Evolutionary conservation across 441 rosid species (phyloP).

Genomic region (Metrosideros polymorpha): DNA sequence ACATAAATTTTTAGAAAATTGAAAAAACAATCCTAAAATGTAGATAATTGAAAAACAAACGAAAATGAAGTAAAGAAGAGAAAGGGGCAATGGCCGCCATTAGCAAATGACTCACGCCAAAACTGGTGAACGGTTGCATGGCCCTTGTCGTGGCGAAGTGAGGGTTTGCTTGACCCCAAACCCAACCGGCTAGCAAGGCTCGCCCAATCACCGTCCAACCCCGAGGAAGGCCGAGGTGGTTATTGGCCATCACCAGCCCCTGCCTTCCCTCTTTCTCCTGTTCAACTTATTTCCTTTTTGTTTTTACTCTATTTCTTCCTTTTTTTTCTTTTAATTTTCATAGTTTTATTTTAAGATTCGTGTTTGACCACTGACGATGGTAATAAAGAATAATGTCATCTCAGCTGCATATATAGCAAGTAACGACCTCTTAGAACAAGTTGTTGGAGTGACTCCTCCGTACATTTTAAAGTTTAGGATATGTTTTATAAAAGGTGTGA

Average conservation of each 20-base stretch:
- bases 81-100: not conserved
- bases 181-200: fast-evolving
- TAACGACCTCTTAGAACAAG: not conserved
- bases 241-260: not conserved
- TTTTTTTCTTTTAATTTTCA: not conserved
- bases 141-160: fast-evolving
- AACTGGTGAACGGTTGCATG: fast-evolving
- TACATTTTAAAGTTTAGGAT: not conserved
- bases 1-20: not conserved
- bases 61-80: not conserved
- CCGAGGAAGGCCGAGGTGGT: not conserved
- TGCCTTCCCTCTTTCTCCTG: not conserved
- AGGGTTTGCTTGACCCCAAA: not conserved
- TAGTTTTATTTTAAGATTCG: not conserved
- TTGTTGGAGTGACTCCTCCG: not conserved
- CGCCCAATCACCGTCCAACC: fast-evolving
- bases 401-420: not conserved
- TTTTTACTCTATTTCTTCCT: not conserved
- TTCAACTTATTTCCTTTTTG: not conserved
- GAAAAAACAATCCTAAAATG: not conserved
- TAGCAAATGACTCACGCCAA: not conserved
- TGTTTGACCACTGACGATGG: not conserved
- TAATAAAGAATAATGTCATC: not conserved
- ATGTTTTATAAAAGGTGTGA: not conserved
- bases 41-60: not conserved